Percentiles rank a stretch among this genome's conserved stretches.
Evolutionary conservation across 2,329 filamentous ascomycete species (phyloP).

Genomic region (Trichocomaceae sp.): DNA sequence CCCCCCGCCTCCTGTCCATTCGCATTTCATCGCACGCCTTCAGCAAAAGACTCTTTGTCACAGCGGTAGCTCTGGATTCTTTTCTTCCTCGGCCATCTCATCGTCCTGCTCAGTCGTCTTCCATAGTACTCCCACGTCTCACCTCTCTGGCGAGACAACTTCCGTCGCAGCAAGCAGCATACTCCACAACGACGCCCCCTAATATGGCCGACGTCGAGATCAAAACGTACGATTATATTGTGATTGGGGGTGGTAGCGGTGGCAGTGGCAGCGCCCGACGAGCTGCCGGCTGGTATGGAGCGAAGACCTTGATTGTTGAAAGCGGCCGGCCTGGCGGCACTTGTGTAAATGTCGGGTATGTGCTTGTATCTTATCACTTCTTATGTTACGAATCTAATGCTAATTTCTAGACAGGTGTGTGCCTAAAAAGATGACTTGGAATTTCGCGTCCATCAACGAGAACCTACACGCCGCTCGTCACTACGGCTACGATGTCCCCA

Average conservation of each 20-base stretch:
- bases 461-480: conserved; percentile 39
- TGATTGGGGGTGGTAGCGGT: conserved; percentile 50
- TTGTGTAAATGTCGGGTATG: conserved; percentile 50
- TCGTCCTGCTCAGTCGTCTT: neutral
- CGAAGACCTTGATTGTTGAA: conserved; percentile 47
- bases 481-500: conserved; percentile 45
- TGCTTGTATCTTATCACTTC: no score
- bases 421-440: conserved; percentile 50
- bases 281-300: conserved; percentile 47
- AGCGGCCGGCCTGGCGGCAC: conserved; percentile 44
- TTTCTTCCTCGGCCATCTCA: conserved; percentile 11
- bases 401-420: conserved; percentile 36
- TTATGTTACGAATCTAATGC: neutral
- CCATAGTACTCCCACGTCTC: conserved; percentile 26
- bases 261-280: conserved; percentile 46
- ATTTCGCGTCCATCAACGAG: conserved; percentile 45
- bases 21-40: conserved; percentile 4
- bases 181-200: conserved; percentile 8
- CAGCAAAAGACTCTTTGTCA: neutral
- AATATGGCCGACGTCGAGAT: conserved; percentile 41
- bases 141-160: conserved; percentile 38
- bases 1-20: conserved; percentile 6
- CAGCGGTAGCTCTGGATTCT: conserved; percentile 8
- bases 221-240: conserved; percentile 50
- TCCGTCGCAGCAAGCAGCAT: conserved; percentile 18